Evolutionary conservation across 805 yeast species (phyloP).

Genomic region (Wickerhamiella bombiphila): DNA sequence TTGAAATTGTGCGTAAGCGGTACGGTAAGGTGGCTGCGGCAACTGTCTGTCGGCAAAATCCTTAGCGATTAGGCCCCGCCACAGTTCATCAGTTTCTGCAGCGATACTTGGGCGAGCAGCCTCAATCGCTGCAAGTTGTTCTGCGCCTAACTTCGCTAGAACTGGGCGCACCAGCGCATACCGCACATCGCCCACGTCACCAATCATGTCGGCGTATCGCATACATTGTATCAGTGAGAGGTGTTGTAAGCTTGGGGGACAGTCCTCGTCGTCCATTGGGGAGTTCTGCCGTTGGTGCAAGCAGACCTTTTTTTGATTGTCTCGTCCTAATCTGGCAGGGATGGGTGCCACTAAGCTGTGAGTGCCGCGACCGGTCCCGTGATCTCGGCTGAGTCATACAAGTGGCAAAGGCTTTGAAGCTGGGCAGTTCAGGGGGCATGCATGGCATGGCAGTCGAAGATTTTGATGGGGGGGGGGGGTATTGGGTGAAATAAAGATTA

Average conservation of each 20-base stretch:
- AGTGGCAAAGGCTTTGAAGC: no score
- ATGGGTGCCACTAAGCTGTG: no score
- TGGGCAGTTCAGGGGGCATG: no score
- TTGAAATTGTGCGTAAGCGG: slow-evolving; percentile 18
- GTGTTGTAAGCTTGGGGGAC: slow-evolving; percentile 15
- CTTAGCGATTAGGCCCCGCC: slow-evolving; percentile 21
- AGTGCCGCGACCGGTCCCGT: no score
- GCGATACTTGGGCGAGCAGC: slow-evolving; percentile 20
- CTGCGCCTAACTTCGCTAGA: slow-evolving; percentile 20
- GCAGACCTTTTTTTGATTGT: no score
- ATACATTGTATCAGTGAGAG: slow-evolving; percentile 16
- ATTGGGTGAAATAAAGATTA: no score
- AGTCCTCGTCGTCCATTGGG: no score
- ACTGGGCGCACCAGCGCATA: slow-evolving; percentile 26
- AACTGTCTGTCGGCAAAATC: slow-evolving; percentile 24
- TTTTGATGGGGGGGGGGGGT: no score
- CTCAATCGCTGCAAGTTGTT: slow-evolving; percentile 24
- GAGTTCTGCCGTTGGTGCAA: no score
- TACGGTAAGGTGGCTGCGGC: slow-evolving; percentile 18
- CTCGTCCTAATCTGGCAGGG: no score
- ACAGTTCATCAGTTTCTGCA: slow-evolving; percentile 21
- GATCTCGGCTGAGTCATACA: no score
- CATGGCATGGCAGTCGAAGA: no score
- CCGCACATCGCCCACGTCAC: slow-evolving; percentile 27
- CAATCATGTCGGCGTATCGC: slow-evolving; percentile 14